Evolutionary conservation across 768 basidiomycete species (phyloP).

Genomic region (Russula olivacea): DNA sequence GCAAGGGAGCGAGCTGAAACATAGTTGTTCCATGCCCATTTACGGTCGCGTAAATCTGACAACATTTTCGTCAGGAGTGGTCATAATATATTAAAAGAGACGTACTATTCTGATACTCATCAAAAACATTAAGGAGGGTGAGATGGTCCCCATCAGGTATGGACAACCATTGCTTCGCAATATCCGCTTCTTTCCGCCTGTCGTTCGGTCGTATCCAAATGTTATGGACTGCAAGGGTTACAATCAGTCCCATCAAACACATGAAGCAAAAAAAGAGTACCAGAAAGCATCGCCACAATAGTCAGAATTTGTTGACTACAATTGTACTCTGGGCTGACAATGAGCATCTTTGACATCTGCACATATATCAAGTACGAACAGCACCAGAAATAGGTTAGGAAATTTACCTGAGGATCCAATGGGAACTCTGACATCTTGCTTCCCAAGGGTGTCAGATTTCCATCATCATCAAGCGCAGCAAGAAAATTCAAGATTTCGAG

Average conservation of each 20-base stretch:
- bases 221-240: constrained; percentile 63
- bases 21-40: constrained; percentile 91
- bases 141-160: constrained; percentile 95
- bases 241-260: neutral
- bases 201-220: constrained; percentile 91
- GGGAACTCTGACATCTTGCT: constrained; percentile 96
- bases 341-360: constrained; percentile 88
- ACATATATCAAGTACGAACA: neutral
- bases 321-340: constrained; percentile 88
- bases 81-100: neutral
- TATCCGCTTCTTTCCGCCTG: constrained; percentile 84
- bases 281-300: constrained; percentile 94
- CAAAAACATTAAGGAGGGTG: constrained; percentile 91
- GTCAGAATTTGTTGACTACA: constrained; percentile 95
- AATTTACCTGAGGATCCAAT: constrained; percentile 82
- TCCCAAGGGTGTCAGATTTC: constrained; percentile 81
- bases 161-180: constrained; percentile 79
- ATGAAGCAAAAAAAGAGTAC: constrained; percentile 37
- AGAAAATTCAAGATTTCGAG: constrained; percentile 90
- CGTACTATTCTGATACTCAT: constrained; percentile 81
- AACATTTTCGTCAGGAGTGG: neutral
- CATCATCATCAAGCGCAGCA: constrained; percentile 89
- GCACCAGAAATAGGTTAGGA: neutral
- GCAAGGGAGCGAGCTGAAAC: constrained; percentile 74
- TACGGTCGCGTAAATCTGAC: constrained; percentile 48